Conservation (phyloP, 1,139 yeast genomes). For the Pichia sp. region DNA sequence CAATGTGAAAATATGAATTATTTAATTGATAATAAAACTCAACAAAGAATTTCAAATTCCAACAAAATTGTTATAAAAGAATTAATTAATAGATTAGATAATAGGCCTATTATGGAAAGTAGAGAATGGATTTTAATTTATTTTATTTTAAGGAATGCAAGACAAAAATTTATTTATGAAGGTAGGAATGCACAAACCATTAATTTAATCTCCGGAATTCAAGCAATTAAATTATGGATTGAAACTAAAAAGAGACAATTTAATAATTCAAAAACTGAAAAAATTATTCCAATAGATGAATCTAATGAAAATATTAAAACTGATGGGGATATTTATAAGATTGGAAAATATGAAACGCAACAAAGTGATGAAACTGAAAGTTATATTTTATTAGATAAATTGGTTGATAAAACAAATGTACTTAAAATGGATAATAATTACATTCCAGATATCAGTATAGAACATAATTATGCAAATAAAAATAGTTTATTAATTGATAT, state of each 20-base stretch:
- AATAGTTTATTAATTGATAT: too few species aligned
- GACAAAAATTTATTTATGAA: conserved; percentile 24
- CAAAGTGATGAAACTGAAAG: conserved; percentile 2
- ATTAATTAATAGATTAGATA: conserved; percentile 15
- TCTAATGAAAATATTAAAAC: background rate
- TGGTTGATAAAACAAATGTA: conserved; percentile 4
- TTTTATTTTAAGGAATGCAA: conserved; percentile 17
- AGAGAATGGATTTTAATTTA: conserved; percentile 25
- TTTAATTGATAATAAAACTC: background rate
- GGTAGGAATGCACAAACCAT: conserved; percentile 17
- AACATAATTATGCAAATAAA: too few species aligned
- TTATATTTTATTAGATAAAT: conserved; percentile 5
- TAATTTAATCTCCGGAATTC: conserved; percentile 20
- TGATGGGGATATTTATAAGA: background rate
- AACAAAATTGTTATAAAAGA: conserved; percentile 5
- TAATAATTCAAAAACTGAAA: too few species aligned
- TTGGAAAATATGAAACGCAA: background rate
- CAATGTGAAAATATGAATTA: conserved; percentile 2
- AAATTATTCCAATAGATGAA: too few species aligned
- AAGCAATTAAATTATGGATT: conserved; percentile 22
- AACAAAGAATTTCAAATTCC: too few species aligned
- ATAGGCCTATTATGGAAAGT: conserved; percentile 16
- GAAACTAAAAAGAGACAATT: conserved; percentile 6
- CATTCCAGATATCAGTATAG: too few species aligned
- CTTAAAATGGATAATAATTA: background rate